Percentiles rank a stretch among this genome's conserved stretches.
Evolutionary conservation across 371 early-diverging fungal species (phyloP).

Genomic region (Spraguea lophii): DNA sequence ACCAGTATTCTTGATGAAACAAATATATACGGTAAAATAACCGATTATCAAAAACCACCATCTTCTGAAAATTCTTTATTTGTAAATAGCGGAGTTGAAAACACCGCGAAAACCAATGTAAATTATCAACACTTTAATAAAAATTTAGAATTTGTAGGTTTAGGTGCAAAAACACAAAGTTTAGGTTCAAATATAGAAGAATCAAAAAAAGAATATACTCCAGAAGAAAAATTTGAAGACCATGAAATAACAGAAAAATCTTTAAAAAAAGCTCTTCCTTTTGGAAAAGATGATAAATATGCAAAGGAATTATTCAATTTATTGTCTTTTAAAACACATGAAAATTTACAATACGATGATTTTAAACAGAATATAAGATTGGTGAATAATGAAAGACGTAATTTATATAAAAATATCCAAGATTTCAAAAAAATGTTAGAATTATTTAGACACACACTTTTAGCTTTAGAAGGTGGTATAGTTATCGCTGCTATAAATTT

Average conservation of each 20-base stretch:
- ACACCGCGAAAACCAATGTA: too few relatives aligned
- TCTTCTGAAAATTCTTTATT: too few relatives aligned
- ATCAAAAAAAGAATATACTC: not conserved
- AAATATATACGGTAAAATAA: too few relatives aligned
- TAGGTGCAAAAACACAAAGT: too few relatives aligned
- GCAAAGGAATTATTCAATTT: slow-evolving; percentile 27
- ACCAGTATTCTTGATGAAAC: too few relatives aligned
- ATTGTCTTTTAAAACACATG: slow-evolving; percentile 33
- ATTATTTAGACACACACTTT: slow-evolving; percentile 13
- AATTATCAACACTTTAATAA: too few relatives aligned
- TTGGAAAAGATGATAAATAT: too few relatives aligned
- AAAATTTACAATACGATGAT: slow-evolving; percentile 18
- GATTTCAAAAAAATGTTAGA: slow-evolving; percentile 25
- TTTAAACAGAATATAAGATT: slow-evolving; percentile 44
- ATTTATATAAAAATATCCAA: slow-evolving; percentile 35
- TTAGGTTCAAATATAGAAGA: too few relatives aligned
- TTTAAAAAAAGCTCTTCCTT: not conserved
- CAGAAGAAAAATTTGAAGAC: not conserved
- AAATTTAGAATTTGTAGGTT: too few relatives aligned
- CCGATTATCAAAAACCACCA: too few relatives aligned
- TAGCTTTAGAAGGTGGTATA: slow-evolving; percentile 21
- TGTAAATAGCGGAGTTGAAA: too few relatives aligned
- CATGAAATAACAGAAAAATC: not conserved
- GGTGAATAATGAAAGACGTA: slow-evolving; percentile 38
- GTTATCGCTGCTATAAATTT: slow-evolving; percentile 20